phyloP scores from a whole-genome alignment of 2,329 filamentous ascomycete genomes.

The Sordariomycetes sp. region DNA sequence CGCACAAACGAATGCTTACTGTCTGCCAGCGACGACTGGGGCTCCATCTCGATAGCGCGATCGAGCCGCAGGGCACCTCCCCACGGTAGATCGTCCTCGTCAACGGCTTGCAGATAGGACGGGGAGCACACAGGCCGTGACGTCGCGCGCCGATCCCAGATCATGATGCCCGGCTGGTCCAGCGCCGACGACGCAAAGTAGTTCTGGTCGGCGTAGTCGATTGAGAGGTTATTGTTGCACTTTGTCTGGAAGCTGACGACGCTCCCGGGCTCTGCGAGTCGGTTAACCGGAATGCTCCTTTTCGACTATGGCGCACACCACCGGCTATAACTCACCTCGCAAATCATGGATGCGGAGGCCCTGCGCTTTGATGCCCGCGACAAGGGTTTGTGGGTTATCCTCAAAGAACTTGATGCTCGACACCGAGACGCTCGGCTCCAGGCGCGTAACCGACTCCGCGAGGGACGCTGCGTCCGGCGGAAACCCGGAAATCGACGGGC shows the following conservation, averaged over 20 bases:
- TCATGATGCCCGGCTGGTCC: conserved; percentile 59
- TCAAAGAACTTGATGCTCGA: conserved; percentile 75
- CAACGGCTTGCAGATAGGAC: conserved; percentile 42
- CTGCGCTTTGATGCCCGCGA: conserved; percentile 63
- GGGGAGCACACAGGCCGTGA: conserved; percentile 36
- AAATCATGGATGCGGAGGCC: conserved; percentile 69
- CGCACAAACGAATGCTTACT: conserved; percentile 48
- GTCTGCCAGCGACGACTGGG: conserved; percentile 32
- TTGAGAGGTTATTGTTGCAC: conserved; percentile 59
- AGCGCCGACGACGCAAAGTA: conserved; percentile 73
- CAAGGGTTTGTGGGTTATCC: conserved; percentile 59
- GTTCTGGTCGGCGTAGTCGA: conserved; percentile 69
- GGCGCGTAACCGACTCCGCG: conserved; percentile 41
- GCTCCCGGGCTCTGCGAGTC: conserved; percentile 30
- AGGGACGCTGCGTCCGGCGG: conserved; percentile 31
- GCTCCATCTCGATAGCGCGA: conserved; percentile 40
- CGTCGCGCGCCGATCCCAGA: conserved; percentile 65
- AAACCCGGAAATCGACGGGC: conserved; percentile 33
- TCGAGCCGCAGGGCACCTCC: conserved; percentile 46
- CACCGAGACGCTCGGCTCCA: conserved; percentile 59
- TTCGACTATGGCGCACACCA: background rate
- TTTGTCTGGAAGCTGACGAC: conserved; percentile 50
- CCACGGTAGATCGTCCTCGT: conserved; percentile 49
- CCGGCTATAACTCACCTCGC: conserved; percentile 37
- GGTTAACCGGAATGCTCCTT: conserved; percentile 5